These are phyloP conservation scores for Penicillium frequentans DNA, from an alignment of 2,329 filamentous ascomycete species.

Conservation along the genomic window DNA sequence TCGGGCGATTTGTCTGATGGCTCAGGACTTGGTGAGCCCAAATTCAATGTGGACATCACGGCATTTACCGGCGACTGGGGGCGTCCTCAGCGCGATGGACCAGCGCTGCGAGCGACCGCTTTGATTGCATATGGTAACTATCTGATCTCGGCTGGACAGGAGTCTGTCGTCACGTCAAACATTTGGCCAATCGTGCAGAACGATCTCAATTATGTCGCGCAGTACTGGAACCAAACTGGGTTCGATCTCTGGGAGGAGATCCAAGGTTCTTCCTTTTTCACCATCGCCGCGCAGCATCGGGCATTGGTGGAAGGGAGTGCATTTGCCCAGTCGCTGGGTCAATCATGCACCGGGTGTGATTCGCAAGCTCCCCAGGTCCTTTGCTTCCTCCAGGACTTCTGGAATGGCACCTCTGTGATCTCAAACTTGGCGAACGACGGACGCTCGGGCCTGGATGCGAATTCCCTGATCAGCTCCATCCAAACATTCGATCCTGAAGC, in stretches of 20 bases:
- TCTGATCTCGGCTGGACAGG: constrained; percentile 50
- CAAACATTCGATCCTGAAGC: constrained; percentile 40
- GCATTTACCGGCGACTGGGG: constrained; percentile 69
- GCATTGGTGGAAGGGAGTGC: constrained; percentile 59
- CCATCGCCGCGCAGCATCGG: constrained; percentile 67
- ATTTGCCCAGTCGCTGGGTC: constrained; percentile 64
- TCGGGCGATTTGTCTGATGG: constrained; percentile 56
- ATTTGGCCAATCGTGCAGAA: constrained; percentile 75
- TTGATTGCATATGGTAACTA: constrained; percentile 72
- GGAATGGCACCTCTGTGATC: constrained; percentile 63
- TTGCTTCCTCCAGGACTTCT: constrained; percentile 74
- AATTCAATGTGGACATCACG: constrained; percentile 65
- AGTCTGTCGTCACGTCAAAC: constrained; percentile 50
- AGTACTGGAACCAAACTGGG: constrained; percentile 54
- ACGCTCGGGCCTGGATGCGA: constrained; percentile 70
- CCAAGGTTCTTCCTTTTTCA: constrained; percentile 76
- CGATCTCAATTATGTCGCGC: constrained; percentile 68
- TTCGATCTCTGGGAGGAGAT: constrained; percentile 85
- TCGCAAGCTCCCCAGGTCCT: constrained; percentile 68
- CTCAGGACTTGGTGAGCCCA: constrained; percentile 67
- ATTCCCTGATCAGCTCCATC: constrained; percentile 58
- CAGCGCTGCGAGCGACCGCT: constrained; percentile 72
- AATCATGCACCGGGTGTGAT: constrained; percentile 63
- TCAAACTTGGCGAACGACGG: constrained; percentile 64
- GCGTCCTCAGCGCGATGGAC: constrained; percentile 76